Evolutionary conservation across 2,329 filamentous ascomycete genomes (phyloP).

Genomic region (Aureobasidium subglaciale): DNA sequence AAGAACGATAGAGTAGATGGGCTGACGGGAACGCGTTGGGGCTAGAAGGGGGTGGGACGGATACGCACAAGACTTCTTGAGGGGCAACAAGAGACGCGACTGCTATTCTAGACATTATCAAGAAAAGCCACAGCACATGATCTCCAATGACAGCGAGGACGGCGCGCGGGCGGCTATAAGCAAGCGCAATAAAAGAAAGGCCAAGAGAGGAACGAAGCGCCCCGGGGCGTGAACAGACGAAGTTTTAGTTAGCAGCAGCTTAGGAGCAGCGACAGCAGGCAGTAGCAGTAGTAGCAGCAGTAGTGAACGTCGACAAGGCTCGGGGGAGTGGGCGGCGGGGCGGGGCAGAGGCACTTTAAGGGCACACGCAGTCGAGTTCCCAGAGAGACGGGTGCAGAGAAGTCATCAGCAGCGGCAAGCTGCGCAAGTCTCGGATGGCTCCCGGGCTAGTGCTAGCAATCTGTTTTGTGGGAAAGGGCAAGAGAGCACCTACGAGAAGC

Average conservation of each 20-base stretch:
- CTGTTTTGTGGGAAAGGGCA: slow-evolving; percentile 12
- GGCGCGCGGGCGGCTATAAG: slow-evolving; percentile 12
- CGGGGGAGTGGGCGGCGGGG: slow-evolving; percentile 11
- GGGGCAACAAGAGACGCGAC: slow-evolving; percentile 17
- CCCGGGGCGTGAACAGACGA: slow-evolving; percentile 4
- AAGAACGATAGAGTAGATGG: neutral
- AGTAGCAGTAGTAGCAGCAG: slow-evolving; percentile 13
- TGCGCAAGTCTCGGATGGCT: slow-evolving; percentile 16
- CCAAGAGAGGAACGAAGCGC: slow-evolving; percentile 8
- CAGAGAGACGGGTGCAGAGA: slow-evolving; percentile 15
- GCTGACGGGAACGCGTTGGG: neutral
- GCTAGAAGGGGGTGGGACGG: slow-evolving; percentile 3
- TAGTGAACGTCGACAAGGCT: slow-evolving; percentile 14
- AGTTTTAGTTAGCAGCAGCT: slow-evolving; percentile 13
- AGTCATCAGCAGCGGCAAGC: slow-evolving; percentile 15
- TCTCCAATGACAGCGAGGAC: slow-evolving; percentile 5
- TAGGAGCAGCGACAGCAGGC: slow-evolving; percentile 12
- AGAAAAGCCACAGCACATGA: slow-evolving; percentile 15
- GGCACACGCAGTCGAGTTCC: slow-evolving; percentile 13
- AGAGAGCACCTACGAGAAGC: neutral
- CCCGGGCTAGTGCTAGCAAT: slow-evolving; percentile 15
- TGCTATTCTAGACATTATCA: slow-evolving; percentile 17
- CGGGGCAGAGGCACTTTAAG: slow-evolving; percentile 15
- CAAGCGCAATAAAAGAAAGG: slow-evolving; percentile 9
- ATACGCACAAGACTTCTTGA: slow-evolving; percentile 15